Evolutionary conservation across 371 early-diverging fungal genomes (phyloP), one percentile per base, ranked within the genome.

Genomic region (Rhizopus delemar): DNA sequence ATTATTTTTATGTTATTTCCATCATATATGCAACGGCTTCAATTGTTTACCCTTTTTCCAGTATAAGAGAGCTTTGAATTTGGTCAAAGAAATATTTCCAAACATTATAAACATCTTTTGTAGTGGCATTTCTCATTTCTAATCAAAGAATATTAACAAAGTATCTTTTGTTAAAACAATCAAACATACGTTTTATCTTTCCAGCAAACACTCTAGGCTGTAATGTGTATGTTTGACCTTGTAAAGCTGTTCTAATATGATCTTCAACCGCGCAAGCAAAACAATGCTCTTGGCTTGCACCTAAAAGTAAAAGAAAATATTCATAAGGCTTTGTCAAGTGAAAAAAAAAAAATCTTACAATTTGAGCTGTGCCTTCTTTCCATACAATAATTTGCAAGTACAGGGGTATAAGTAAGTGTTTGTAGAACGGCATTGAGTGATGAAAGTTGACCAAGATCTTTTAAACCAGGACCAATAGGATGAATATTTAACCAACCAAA

Each of bases 381-480:
- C 41, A 88, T 57, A 51, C 91, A 78, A 69, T 86, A 93, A 57
- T 92, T 86, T 15, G 92, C 85, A 22, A 97, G 71, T 0, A 88
- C 88, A 12, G 91, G 85, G 7, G 96, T 95, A 57, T 90, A 92
- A 7, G 89, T 90, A 52, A 98, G 68, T 59, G 92, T 91, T 71
- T 99, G 99, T 12, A 99, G 70, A 5, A 90, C 86, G 5, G 93
- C 86, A 75, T 96, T 97, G 67, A 98, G 83, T 70, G 90, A 96
- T 68, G 97, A 97, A 4, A 95, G 92, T 62, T 97, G 94, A n/a
- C 97, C 99, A 28, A 95, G 75, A 72, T 94, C 94, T 61, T 83
- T 77, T 43, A 97, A 74, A 0, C 96, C 96, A 8, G 88, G 79
- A 13, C 92, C 92, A 43, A 90, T 80, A 11, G 87, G 81, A 29